Percentiles rank a stretch among this genome's conserved stretches.
Conservation (phyloP, 371 early-diverging fungal species). For the Mucor piriformis region DNA sequence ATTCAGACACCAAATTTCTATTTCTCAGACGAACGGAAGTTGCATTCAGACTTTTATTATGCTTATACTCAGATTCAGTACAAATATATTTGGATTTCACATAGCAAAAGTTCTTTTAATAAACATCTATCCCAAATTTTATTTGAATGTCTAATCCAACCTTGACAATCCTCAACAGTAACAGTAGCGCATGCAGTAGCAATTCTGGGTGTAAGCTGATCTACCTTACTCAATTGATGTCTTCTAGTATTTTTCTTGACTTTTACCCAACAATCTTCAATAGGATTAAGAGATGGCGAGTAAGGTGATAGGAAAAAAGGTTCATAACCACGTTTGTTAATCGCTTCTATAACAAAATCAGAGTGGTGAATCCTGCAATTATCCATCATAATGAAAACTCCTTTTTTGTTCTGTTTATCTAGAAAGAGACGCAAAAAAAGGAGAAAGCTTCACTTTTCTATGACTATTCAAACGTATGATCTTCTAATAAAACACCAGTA, state of each 20-base stretch:
- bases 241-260: conserved; percentile 16
- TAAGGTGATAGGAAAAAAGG: too few species aligned
- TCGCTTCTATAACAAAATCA: too few species aligned
- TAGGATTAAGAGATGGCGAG: conserved; percentile 18
- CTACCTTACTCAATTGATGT: conserved; percentile 10
- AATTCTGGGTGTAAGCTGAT: conserved; percentile 15
- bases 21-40: too few species aligned
- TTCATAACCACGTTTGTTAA: too few species aligned
- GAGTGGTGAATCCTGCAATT: conserved; percentile 11
- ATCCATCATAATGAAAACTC: conserved; percentile 13
- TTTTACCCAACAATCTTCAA: conserved; percentile 20
- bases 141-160: conserved; percentile 12
- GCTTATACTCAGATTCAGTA: background rate
- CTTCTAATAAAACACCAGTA: too few species aligned
- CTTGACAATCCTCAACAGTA: too few species aligned
- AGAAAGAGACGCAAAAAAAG: too few species aligned
- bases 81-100: conserved; percentile 5
- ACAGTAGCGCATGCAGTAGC: conserved; percentile 12
- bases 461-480: too few species aligned
- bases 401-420: too few species aligned
- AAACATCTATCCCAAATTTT: conserved; percentile 7
- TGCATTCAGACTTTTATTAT: conserved; percentile 1
- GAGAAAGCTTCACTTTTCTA: too few species aligned
- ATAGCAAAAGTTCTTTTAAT: conserved; percentile 7
- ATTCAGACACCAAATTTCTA: too few species aligned